A percentile compares a stretch with the other conserved stretches of the same genome.
Conservation (phyloP, 2,329 filamentous ascomycete genomes). For the Chaetomiaceae sp. region DNA sequence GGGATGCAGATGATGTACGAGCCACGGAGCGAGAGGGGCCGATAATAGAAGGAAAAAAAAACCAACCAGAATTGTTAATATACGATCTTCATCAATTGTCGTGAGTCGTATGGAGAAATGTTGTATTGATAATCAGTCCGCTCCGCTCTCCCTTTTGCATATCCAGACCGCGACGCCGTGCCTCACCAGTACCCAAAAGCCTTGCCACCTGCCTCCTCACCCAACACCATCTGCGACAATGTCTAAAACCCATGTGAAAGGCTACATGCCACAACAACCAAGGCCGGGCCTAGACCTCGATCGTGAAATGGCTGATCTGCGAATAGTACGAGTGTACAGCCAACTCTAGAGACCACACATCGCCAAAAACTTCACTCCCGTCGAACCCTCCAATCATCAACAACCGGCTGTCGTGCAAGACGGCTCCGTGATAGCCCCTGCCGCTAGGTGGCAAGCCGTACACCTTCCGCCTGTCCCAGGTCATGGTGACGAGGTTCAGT, state of each 20-base stretch:
- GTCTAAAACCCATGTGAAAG: too few species aligned
- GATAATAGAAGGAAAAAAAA: neutral
- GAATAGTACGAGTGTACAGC: constrained; percentile 69
- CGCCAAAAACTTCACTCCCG: constrained; percentile 62
- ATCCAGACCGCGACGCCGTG: neutral
- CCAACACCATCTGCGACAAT: neutral
- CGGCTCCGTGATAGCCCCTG: constrained; percentile 62
- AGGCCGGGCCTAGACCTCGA: constrained; percentile 53
- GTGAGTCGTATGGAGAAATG: constrained; percentile 10
- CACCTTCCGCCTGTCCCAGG: constrained; percentile 64
- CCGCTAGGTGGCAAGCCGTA: constrained; percentile 61
- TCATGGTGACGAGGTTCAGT: constrained; percentile 67
- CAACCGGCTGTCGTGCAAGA: constrained; percentile 61
- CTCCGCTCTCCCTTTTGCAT: neutral
- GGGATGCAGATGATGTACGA: too few species aligned
- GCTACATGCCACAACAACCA: too few species aligned
- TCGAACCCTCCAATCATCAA: constrained; percentile 65
- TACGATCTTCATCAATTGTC: constrained; percentile 7
- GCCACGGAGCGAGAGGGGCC: too few species aligned
- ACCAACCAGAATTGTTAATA: neutral
- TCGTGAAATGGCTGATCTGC: constrained; percentile 68
- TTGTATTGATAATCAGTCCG: neutral
- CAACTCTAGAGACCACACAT: constrained; percentile 63
- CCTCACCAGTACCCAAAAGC: neutral
- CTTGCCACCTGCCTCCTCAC: neutral